A percentile compares a stretch with the other conserved stretches of the same genome.
These are phyloP conservation scores for Colletotrichum sp. DNA, from an alignment of 2,329 filamentous ascomycete genomes.

Conservation along the genomic window DNA sequence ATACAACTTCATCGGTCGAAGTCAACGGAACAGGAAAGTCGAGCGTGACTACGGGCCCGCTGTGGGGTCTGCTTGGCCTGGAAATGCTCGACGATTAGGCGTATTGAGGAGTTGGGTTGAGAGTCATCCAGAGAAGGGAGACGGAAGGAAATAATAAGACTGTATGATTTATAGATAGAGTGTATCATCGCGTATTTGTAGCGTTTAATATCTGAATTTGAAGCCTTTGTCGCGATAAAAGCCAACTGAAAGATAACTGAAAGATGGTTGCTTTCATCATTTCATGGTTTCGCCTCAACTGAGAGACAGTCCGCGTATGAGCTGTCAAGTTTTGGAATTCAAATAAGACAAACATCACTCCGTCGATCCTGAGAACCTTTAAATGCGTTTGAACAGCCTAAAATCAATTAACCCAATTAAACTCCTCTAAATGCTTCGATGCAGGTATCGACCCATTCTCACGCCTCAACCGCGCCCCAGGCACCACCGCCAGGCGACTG, in stretches of 20 bases:
- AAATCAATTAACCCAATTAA: background rate
- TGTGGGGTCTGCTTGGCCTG: background rate
- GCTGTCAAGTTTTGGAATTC: accelerated
- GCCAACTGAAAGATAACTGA: background rate
- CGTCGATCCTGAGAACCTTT: accelerated
- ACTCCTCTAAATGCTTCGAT: background rate
- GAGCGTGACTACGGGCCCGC: background rate
- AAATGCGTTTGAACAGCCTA: background rate
- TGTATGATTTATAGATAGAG: too few species aligned
- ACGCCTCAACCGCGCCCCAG: conserved; percentile 6
- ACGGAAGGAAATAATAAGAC: too few species aligned
- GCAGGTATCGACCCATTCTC: background rate
- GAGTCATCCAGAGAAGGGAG: too few species aligned
- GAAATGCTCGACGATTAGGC: background rate
- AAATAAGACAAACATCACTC: background rate
- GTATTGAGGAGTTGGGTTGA: too few species aligned
- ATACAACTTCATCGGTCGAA: background rate
- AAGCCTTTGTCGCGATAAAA: background rate
- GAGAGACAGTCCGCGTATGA: background rate
- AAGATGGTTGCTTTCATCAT: background rate
- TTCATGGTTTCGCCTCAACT: accelerated
- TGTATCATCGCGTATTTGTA: background rate
- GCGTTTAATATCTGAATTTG: background rate
- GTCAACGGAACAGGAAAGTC: background rate
- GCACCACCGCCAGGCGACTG: conserved; percentile 20